Evolutionary conservation across 371 early-diverging fungal genomes (phyloP).

Genomic region (Rhizopus sp.): DNA sequence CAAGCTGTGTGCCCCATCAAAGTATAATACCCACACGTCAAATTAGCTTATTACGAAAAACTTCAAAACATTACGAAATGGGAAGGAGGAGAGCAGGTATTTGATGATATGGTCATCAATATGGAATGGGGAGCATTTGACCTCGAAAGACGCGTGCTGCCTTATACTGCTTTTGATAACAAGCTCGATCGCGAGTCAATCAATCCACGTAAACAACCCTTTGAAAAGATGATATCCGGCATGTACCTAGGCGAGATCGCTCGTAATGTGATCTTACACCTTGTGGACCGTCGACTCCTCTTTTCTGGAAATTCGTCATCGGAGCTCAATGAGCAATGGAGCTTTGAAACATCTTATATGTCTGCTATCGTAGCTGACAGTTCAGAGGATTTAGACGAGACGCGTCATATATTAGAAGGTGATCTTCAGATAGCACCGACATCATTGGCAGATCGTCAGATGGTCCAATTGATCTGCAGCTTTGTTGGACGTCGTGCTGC

Average conservation of each 20-base stretch:
- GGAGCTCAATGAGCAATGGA: conserved; percentile 70
- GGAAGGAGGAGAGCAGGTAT: conserved; percentile 23
- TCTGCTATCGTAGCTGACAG: conserved; percentile 83
- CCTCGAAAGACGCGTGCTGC: conserved; percentile 60
- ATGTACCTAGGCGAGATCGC: conserved; percentile 84
- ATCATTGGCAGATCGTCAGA: conserved; percentile 75
- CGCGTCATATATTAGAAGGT: conserved; percentile 75
- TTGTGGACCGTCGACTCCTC: conserved; percentile 48
- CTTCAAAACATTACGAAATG: conserved; percentile 71
- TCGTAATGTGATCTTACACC: conserved; percentile 68
- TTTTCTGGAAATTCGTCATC: conserved; percentile 63
- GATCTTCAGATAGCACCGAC: conserved; percentile 67
- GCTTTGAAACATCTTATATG: conserved; percentile 90
- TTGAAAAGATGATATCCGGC: conserved; percentile 87
- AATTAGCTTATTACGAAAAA: conserved; percentile 74
- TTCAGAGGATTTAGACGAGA: conserved; percentile 62
- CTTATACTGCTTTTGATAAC: conserved; percentile 68
- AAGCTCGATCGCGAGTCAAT: conserved; percentile 61
- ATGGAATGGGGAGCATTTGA: conserved; percentile 75
- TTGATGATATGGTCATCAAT: conserved; percentile 63
- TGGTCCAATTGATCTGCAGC: conserved; percentile 75
- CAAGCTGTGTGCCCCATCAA: conserved; percentile 17
- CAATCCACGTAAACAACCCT: conserved; percentile 65
- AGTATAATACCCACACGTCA: not conserved
- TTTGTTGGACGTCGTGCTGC: conserved; percentile 87